Evolutionary conservation across 2,329 filamentous ascomycete species (phyloP), one percentile per base, ranked within the genome.

Genomic region (Venturia asperata): DNA sequence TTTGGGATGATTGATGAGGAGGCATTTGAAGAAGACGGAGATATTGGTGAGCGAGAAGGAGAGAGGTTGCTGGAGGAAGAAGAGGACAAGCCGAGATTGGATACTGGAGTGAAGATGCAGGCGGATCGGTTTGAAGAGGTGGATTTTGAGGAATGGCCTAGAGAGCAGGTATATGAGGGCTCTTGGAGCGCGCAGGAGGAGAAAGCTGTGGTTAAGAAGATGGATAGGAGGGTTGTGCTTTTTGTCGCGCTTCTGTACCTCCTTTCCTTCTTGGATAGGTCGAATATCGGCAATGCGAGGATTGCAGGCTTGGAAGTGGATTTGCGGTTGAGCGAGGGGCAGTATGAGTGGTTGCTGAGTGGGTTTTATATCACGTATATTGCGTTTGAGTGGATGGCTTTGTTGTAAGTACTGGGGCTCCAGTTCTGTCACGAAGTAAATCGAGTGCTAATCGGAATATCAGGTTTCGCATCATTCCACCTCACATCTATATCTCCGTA

Each of bases 191-290:
- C 79, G 1, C 87, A 92, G 64, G 92, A 97, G 74, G 92, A 95
- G 72, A 77, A 74, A 27, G 79, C 80, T 4, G 87, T 95, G 10
- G 81, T 92, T 65, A 81, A 80, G 71, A 92, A 90, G 77, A 85
- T 96, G 69, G 92, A 96, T 74, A 81, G 85, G 65, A 85, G 83
- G 68, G 81, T 97, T 64, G 90, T 96, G 6, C 74, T 90, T 0
- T 95, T 96, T 73, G 82, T 96, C 68, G 89, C 90, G 13, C 74
- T 93, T 66, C 81, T 96, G 15, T 97, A 94, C 73, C 83, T 95
- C 80, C 79, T 96, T 67, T 89, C 87, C 68, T 96, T 96, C 73
- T 77, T 96, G 69, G 92, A 96, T 75, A 83, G 92, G 69, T 92
- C 90, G 21, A 96, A 84, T 71, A 83, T 84, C 67, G 84, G 85